phyloP scores from a whole-genome alignment of 1,284 basidiomycete genomes.

The Taiwanofungus camphoratus region DNA sequence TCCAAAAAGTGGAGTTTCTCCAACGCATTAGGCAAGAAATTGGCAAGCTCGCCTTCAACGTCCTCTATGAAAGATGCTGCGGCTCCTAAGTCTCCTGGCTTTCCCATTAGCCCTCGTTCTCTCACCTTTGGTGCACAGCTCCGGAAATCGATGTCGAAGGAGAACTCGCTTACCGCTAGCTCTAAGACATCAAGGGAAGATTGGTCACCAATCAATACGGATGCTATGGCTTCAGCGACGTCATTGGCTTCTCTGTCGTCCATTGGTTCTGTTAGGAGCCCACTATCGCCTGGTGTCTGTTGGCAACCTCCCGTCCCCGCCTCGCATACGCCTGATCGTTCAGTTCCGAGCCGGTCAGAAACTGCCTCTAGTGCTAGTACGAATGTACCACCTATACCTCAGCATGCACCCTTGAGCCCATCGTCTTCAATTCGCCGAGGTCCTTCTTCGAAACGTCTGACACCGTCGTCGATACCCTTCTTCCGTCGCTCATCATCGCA shows the following conservation, averaged over 20 bases:
- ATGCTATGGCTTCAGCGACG: conserved; percentile 69
- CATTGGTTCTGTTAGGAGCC: conserved; percentile 41
- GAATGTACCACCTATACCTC: conserved; percentile 45
- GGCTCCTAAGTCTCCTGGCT: conserved; percentile 38
- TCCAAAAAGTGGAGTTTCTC: conserved; percentile 98
- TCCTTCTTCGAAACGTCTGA: conserved; percentile 76
- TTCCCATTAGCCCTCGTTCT: conserved; percentile 59
- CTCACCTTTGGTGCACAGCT: conserved; percentile 57
- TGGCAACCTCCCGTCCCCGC: conserved; percentile 24
- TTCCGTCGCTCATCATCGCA: conserved; percentile 91
- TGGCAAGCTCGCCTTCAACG: conserved; percentile 63
- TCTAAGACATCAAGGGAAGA: conserved; percentile 37
- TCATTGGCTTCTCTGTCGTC: conserved; percentile 72
- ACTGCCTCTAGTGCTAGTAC: conserved; percentile 71
- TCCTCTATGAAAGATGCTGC: conserved; percentile 42
- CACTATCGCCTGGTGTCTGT: conserved; percentile 28
- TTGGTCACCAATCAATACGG: conserved; percentile 66
- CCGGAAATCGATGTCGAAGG: conserved; percentile 62
- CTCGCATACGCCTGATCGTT: conserved; percentile 53
- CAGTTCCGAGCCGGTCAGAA: conserved; percentile 54
- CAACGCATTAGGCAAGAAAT: conserved; percentile 79
- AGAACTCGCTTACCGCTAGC: conserved; percentile 41
- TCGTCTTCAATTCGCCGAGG: conserved; percentile 59
- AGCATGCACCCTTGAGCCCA: conserved; percentile 60
- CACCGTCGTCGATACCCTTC: conserved; percentile 93